Evolutionary conservation across 106 monocot species (phyloP).

Genomic region (Acorus calamus): DNA sequence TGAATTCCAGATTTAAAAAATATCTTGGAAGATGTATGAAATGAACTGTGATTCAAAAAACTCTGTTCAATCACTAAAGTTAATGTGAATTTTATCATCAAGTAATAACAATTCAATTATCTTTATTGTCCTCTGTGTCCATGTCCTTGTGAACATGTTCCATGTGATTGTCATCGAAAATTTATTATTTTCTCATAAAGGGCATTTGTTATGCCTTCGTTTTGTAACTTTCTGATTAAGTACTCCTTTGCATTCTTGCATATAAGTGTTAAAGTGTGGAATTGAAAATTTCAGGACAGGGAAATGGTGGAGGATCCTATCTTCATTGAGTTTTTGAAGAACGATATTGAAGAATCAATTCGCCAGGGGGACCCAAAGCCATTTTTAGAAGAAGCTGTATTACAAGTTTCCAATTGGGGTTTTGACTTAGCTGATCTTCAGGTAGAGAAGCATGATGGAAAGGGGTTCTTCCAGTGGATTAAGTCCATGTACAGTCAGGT

Average conservation of each 20-base stretch:
- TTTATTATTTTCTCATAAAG: too few relatives aligned
- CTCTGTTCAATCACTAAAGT: too few relatives aligned
- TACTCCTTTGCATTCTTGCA: not conserved
- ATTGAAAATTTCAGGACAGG: conserved; percentile 55
- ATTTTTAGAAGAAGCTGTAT: conserved; percentile 78
- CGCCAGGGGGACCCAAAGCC: conserved; percentile 61
- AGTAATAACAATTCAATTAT: too few relatives aligned
- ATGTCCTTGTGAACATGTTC: too few relatives aligned
- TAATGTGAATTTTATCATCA: too few relatives aligned
- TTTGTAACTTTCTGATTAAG: not conserved
- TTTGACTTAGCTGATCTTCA: conserved; percentile 82
- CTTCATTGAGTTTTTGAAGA: conserved; percentile 83
- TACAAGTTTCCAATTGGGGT: conserved; percentile 94
- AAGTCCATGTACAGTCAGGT: conserved; percentile 52
- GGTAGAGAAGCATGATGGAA: conserved; percentile 48
- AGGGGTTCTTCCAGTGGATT: conserved; percentile 49
- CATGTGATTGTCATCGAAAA: too few relatives aligned
- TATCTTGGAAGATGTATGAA: too few relatives aligned
- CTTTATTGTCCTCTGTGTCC: too few relatives aligned
- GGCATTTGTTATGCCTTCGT: not conserved
- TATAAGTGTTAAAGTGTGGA: not conserved
- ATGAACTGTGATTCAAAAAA: too few relatives aligned
- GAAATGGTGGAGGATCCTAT: conserved; percentile 33
- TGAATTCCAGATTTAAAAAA: too few relatives aligned
- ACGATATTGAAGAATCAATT: conserved; percentile 78